Conservation (phyloP, 495 filamentous ascomycete genomes). For the Clavariopsis aquatica region DNA sequence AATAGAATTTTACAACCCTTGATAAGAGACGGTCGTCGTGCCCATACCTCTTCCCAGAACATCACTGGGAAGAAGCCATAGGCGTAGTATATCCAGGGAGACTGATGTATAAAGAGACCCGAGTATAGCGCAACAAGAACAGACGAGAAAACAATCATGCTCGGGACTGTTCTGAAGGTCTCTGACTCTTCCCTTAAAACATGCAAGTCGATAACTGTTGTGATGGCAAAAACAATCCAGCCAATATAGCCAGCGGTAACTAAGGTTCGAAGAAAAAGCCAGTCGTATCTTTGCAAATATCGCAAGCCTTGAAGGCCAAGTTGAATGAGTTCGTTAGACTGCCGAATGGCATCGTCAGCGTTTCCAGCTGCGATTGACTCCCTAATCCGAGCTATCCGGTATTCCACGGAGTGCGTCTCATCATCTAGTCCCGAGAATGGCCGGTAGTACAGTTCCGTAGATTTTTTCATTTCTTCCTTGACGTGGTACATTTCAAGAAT, state of each 20-base stretch:
- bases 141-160: constrained; percentile 70
- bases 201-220: constrained; percentile 86
- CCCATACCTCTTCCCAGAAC: constrained; percentile 97
- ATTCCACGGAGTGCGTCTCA: constrained; percentile 62
- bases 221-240: constrained; percentile 94
- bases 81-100: constrained; percentile 83
- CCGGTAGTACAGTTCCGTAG: constrained; percentile 70
- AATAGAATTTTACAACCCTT: constrained; percentile 71
- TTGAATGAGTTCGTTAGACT: constrained; percentile 73
- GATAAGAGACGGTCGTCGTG: constrained; percentile 66
- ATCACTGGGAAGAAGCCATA: constrained; percentile 89
- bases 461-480: constrained; percentile 84
- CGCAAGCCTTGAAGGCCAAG: constrained; percentile 79
- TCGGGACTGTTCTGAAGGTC: constrained; percentile 63
- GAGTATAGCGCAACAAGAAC: constrained; percentile 74
- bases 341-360: constrained; percentile 72
- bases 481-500: constrained; percentile 96
- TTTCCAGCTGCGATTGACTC: constrained; percentile 64
- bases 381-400: constrained; percentile 67
- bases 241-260: constrained; percentile 93
- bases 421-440: constrained; percentile 67
- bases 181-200: constrained; percentile 74
- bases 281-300: constrained; percentile 95
- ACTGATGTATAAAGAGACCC: constrained; percentile 74
- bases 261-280: constrained; percentile 93